phyloP scores from a whole-genome alignment of 306 rosid species.

The Trichosanthes truncata region DNA sequence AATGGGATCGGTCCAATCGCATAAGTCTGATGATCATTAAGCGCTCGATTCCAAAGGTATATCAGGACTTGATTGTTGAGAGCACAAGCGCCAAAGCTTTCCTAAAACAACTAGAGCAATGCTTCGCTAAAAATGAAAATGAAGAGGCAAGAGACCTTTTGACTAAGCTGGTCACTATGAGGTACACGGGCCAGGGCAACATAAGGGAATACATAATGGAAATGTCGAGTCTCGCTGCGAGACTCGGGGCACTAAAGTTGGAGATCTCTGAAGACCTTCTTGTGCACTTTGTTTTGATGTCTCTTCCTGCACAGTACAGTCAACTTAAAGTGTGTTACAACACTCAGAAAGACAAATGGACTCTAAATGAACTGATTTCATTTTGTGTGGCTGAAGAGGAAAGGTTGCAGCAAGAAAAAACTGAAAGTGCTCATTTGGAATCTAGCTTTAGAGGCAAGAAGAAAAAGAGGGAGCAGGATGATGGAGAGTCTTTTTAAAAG shows the following conservation, averaged over 20 bases:
- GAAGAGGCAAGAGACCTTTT: neutral
- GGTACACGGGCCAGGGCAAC: neutral
- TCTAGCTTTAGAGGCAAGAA: neutral
- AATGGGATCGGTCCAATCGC: neutral
- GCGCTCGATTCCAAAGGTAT: neutral
- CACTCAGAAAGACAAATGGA: neutral
- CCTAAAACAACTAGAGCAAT: neutral
- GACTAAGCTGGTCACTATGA: neutral
- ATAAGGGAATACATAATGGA: neutral
- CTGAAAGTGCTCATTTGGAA: neutral
- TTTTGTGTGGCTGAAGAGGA: neutral
- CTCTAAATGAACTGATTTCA: neutral
- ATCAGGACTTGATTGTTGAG: neutral
- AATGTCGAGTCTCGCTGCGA: neutral
- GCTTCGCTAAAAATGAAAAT: neutral
- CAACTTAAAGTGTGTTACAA: neutral
- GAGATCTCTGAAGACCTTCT: neutral
- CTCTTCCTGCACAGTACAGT: neutral
- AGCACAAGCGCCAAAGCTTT: neutral
- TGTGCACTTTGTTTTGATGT: neutral
- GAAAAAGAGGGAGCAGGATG: neutral
- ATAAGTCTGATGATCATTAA: neutral
- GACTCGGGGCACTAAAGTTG: neutral
- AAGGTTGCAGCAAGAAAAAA: neutral
- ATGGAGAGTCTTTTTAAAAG: neutral